These are phyloP conservation scores for Arthrobotrys sinensis DNA, from an alignment of 2,329 filamentous ascomycete species.

Conservation along the genomic window DNA sequence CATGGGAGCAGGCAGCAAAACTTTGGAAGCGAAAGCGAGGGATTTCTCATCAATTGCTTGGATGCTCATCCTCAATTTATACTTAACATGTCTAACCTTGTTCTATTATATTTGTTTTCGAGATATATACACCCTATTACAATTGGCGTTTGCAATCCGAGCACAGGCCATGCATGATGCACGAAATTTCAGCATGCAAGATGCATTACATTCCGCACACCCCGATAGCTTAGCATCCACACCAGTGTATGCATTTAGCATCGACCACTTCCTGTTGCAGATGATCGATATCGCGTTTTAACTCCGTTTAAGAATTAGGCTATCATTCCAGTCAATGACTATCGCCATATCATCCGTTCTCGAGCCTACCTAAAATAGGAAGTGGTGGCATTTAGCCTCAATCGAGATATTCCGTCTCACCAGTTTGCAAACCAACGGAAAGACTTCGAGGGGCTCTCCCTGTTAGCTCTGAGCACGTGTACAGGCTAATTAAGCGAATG, in stretches of 20 bases:
- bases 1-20: conserved; percentile 28
- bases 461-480: conserved; percentile 42
- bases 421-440: conserved; percentile 1
- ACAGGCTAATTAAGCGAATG: conserved; percentile 52
- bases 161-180: conserved; percentile 35
- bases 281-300: conserved; percentile 30
- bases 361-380: conserved; percentile 30
- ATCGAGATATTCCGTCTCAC: conserved; percentile 56
- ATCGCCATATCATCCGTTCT: conserved; percentile 8
- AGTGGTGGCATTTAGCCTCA: conserved; percentile 50
- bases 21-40: conserved; percentile 46
- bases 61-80: conserved; percentile 51
- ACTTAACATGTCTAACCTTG: conserved; percentile 30
- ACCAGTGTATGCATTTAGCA: conserved; percentile 14
- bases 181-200: conserved; percentile 39
- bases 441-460: conserved; percentile 5
- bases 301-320: conserved; percentile 40
- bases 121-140: conserved; percentile 27
- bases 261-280: conserved; percentile 34
- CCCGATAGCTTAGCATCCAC: conserved; percentile 24
- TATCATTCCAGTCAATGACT: conserved; percentile 42
- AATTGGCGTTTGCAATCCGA: conserved; percentile 28
- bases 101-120: conserved; percentile 19
- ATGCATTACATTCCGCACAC: conserved; percentile 35
- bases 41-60: conserved; percentile 33